Evolutionary conservation across 2,329 filamentous ascomycete genomes (phyloP).

Genomic region (Pseudogymnoascus sp.): DNA sequence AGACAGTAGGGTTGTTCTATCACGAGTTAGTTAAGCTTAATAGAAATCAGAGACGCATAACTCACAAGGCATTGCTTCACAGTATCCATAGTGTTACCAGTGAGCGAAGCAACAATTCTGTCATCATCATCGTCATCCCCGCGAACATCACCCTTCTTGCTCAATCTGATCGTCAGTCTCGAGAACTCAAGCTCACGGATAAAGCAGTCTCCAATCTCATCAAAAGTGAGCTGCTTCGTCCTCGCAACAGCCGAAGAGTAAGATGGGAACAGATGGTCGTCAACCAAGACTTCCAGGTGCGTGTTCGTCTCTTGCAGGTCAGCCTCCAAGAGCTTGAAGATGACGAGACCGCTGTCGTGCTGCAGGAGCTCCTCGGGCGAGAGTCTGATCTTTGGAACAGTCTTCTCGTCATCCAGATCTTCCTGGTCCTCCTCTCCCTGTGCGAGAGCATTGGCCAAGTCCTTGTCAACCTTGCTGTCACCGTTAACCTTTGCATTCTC

Average conservation of each 20-base stretch:
- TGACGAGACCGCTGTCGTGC: conserved; percentile 84
- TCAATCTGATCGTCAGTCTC: conserved; percentile 76
- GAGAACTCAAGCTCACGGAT: conserved; percentile 97
- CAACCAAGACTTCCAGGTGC: conserved; percentile 81
- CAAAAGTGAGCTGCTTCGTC: conserved; percentile 62
- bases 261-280: conserved; percentile 88
- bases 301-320: conserved; percentile 70
- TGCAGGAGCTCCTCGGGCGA: conserved; percentile 71
- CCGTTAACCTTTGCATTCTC: conserved; percentile 30
- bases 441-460: conserved; percentile 22
- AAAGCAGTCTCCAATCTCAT: conserved; percentile 92
- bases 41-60: conserved; percentile 16
- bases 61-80: conserved; percentile 78
- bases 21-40: conserved; percentile 17
- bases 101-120: conserved; percentile 70
- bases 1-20: conserved; percentile 82
- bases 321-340: conserved; percentile 89
- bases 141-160: conserved; percentile 69
- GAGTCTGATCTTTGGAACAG: conserved; percentile 68
- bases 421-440: conserved; percentile 36
- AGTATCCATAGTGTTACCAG: conserved; percentile 77
- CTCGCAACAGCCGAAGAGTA: conserved; percentile 74
- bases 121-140: conserved; percentile 62
- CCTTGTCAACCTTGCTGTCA: conserved; percentile 28
- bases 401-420: conserved; percentile 36